A percentile compares a stretch with the other conserved stretches of the same genome.
phyloP scores from a whole-genome alignment of 1,284 basidiomycete species.

The Irpex sp. region DNA sequence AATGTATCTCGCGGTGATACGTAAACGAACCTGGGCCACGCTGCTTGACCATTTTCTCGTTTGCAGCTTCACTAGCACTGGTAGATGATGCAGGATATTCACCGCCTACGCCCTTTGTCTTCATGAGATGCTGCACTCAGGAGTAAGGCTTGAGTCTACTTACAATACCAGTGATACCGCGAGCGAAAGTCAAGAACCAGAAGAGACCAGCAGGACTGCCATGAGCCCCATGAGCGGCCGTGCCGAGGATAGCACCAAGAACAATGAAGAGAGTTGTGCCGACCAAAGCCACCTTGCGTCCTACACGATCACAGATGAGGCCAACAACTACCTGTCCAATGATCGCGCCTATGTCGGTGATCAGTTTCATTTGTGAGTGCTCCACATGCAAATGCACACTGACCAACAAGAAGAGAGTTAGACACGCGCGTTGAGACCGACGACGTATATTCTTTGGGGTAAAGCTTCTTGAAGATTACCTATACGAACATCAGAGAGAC shows the following conservation, averaged over 20 bases:
- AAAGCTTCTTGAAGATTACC: slow-evolving; percentile 62
- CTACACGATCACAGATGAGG: slow-evolving; percentile 67
- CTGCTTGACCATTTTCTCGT: slow-evolving; percentile 59
- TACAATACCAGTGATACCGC: slow-evolving; percentile 71
- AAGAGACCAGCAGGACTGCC: slow-evolving; percentile 62
- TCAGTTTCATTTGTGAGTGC: not conserved
- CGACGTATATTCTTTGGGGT: slow-evolving; percentile 57
- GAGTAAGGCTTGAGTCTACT: slow-evolving; percentile 19
- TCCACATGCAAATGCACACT: slow-evolving; percentile 14
- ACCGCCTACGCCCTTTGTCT: slow-evolving; percentile 60
- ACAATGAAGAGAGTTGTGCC: slow-evolving; percentile 70
- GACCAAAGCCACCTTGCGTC: slow-evolving; percentile 70
- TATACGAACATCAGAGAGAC: slow-evolving; percentile 21
- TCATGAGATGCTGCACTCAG: not conserved
- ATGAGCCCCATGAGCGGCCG: slow-evolving; percentile 64
- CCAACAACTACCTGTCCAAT: slow-evolving; percentile 70
- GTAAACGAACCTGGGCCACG: slow-evolving; percentile 53
- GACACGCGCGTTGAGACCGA: slow-evolving; percentile 66
- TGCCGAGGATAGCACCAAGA: slow-evolving; percentile 67
- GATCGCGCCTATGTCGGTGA: slow-evolving; percentile 46
- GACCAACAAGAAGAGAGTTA: slow-evolving; percentile 72
- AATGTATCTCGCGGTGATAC: not conserved
- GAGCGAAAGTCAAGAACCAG: slow-evolving; percentile 75
- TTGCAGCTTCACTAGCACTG: slow-evolving; percentile 67
- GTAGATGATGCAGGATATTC: slow-evolving; percentile 77